Evolutionary conservation across 257 asterid genomes (phyloP).

Genomic region (Scutellaria baicalensis): DNA sequence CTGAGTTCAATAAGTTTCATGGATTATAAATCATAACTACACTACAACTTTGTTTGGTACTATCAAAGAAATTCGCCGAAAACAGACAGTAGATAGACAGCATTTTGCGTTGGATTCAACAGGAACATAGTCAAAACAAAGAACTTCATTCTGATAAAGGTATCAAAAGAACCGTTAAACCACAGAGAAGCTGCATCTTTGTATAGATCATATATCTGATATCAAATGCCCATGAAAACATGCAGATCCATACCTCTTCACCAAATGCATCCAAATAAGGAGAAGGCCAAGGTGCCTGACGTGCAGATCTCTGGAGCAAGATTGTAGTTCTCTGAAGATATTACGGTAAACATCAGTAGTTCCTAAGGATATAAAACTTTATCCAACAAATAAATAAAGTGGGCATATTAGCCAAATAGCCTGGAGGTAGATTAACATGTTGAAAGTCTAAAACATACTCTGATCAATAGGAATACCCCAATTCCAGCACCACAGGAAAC

Average conservation of each 20-base stretch:
- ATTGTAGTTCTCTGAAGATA: constrained; percentile 71
- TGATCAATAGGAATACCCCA: constrained; percentile 86
- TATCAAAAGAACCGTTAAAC: not conserved
- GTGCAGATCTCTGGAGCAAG: constrained; percentile 88
- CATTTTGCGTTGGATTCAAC: not conserved
- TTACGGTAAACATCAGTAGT: constrained; percentile 13
- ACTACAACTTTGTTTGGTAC: not conserved
- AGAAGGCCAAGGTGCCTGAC: constrained; percentile 98
- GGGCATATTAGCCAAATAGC: not conserved
- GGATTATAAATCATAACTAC: not conserved
- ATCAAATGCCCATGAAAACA: not conserved
- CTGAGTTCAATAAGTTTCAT: not conserved
- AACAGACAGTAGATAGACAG: not conserved
- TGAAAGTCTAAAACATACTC: constrained; percentile 41
- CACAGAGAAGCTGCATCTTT: not conserved
- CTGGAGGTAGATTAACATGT: not conserved
- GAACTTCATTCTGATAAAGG: not conserved
- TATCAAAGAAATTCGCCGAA: not conserved
- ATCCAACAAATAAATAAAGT: not conserved
- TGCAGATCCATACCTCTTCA: constrained; percentile 99
- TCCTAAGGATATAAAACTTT: not conserved
- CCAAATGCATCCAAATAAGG: constrained; percentile 95
- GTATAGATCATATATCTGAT: not conserved
- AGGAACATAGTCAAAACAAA: not conserved
- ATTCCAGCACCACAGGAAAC: constrained; percentile 84